Evolutionary conservation across 78 protist species (phyloP), one percentile per base, ranked within the genome.

Genomic region (Dictyostelium intermedium): DNA sequence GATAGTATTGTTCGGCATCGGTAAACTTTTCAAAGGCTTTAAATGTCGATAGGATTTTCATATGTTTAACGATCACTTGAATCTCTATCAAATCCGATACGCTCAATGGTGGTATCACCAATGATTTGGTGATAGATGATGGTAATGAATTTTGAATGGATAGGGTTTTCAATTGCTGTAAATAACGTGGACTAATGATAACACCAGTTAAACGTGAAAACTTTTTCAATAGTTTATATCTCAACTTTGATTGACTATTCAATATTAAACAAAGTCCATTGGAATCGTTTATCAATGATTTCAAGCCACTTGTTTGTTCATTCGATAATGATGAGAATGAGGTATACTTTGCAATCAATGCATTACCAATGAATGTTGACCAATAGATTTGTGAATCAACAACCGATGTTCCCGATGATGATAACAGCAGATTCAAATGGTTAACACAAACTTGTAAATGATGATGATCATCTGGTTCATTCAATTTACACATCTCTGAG

Each of bases 1-100:
- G 63, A 35, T 89, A 89, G n/a, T 89, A 89, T 35, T 37, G 30
- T 43, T 89, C 94, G 6, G 94, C 94, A 23, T 89, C 94, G 0
- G 37, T 43, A 50, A 80, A 89, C 20, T 89, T 53, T 25, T 80
- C 94, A 89, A 80, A 89, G 1, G 87, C 77, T 35, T 89, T 89
- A 76, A 89, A 89, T 0, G 74, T 76, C 9, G 94, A 80, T 1
- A 76, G 53, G 0, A 89, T 84, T 16, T 80, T 60, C 94, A 89
- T 89, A n/a, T 89, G 94, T 69, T 89, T 89, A 32, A 89, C 87
- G 9, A 84, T 70, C 63, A 89, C 72, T 10, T n/a, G 37, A 20
- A 89, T 81, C 61, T 79, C 82, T 1, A 23, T 43, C 25, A 89
- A 79, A 69, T 89, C 94, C 2, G 70, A 50, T 13, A 60, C 9